Evolutionary conservation across 371 early-diverging fungal genomes (phyloP).

Genomic region (Sporodiniella umbellata): DNA sequence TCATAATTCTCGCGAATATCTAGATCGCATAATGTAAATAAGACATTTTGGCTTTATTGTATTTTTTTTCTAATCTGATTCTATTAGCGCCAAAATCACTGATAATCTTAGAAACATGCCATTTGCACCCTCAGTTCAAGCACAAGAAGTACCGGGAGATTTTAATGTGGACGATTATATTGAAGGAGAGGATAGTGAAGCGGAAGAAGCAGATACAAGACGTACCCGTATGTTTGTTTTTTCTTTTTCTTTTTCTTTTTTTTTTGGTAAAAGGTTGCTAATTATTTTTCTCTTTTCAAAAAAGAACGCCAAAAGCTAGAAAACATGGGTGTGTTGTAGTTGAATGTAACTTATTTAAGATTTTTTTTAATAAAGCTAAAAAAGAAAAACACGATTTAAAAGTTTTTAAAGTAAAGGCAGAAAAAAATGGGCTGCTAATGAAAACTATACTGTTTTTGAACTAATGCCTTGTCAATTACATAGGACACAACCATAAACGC

Average conservation of each 20-base stretch:
- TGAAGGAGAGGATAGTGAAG: constrained; percentile 50
- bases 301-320: constrained; percentile 31
- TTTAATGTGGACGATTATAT: constrained; percentile 40
- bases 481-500: too few species aligned
- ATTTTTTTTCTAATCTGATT: background rate
- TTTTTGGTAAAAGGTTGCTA: background rate
- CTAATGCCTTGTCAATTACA: too few species aligned
- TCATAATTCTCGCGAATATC: constrained; percentile 85
- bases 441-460: too few species aligned
- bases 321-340: constrained; percentile 30
- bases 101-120: constrained; percentile 88
- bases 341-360: background rate
- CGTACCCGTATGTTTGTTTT: constrained; percentile 48
- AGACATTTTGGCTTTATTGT: background rate
- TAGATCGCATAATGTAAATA: constrained; percentile 80
- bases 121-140: constrained; percentile 95
- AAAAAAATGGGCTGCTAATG: too few species aligned
- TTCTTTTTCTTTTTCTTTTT: background rate
- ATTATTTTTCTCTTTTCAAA: too few species aligned
- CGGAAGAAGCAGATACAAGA: constrained; percentile 40
- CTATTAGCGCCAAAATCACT: constrained; percentile 64
- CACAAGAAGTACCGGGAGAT: constrained; percentile 65
- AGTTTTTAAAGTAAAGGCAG: too few species aligned
- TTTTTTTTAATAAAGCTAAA: constrained; percentile 1
- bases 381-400: constrained; percentile 3